Base-by-base conservation (phyloP, 2,329 filamentous ascomycete genomes). In the Chlorencoelia australis region DNA sequence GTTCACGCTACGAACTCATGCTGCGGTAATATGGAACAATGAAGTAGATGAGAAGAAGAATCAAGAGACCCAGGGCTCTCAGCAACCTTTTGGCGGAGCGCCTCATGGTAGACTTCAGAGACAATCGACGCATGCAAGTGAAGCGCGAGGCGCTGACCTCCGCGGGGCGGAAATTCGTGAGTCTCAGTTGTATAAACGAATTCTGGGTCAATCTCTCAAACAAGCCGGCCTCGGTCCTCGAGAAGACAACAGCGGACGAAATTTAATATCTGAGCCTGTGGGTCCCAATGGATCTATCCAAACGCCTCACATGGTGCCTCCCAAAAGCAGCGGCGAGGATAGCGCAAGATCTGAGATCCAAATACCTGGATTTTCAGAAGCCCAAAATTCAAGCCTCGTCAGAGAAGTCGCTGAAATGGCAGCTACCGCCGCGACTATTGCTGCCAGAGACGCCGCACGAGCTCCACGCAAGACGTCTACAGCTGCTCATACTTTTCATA, bases 1-100 rank as follows among this genome's bases (percentile, higher is more conserved):
- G 70, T 98, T 98, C 60, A 98, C 91, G 1, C 71, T 98, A 14
- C 75, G 91, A 45, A 98, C 91, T 0, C 91, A 98, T 56, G 91
- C 91, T 4, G 88, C 93, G 4, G 82, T 95, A 30, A 98, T 98
- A 47, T 98, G 91, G 91, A 91, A 87, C 52, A 81, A 73, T 7
- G 88, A 95, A 44, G 57, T 70, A 3, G 82, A 88, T 25, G 82
- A 88, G 60, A 88, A 86, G 62, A 79, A 75, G 51, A 66, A 73
- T 26, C 72, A 76, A 9, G 72, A 78, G 11, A 53, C 57, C 5
- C 55, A 42, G 39, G 47, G 15, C 39, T 45, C 14, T 59, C 52
- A 53, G 7, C 49, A 51, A 30, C 40, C 42, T 5, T 25, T 44
- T 5, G 44, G 43, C 8, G 45, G 41, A 15, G 21, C 40, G 18